Percentiles rank a stretch among this genome's conserved stretches.
These are phyloP conservation scores for Diaporthe ilicicola DNA, from an alignment of 2,329 filamentous ascomycete genomes.

Conservation along the genomic window DNA sequence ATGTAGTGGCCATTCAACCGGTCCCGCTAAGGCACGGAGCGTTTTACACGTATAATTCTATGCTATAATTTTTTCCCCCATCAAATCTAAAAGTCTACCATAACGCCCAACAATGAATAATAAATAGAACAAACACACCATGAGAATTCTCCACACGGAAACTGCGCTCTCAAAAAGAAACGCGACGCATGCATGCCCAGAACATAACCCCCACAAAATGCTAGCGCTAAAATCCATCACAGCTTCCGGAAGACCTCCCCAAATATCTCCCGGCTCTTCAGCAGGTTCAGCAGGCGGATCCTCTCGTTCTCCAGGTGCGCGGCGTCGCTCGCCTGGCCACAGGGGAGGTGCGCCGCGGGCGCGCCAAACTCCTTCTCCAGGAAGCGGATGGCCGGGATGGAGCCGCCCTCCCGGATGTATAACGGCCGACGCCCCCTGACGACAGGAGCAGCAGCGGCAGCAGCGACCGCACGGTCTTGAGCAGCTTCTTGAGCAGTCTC, in stretches of 20 bases:
- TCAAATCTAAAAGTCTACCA: no score
- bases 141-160: no score
- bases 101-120: no score
- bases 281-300: conserved; percentile 84
- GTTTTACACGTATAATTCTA: no score
- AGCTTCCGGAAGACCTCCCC: conserved; percentile 81
- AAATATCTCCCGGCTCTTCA: conserved; percentile 93
- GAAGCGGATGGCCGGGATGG: conserved; percentile 93
- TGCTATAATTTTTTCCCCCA: no score
- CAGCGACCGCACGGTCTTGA: no score
- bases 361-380: conserved; percentile 93
- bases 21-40: conserved; percentile 2
- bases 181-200: not conserved
- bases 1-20: no score
- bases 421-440: conserved; percentile 70
- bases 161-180: not conserved
- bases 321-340: conserved; percentile 91
- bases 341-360: conserved; percentile 90
- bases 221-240: conserved; percentile 39
- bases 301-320: conserved; percentile 96
- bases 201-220: no score
- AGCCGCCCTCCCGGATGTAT: conserved; percentile 95
- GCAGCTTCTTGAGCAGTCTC: no score
- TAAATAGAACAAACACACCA: no score
- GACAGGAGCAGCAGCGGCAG: not conserved